Evolutionary conservation across 1,139 yeast species (phyloP), one percentile per base, ranked within the genome.

Genomic region (Candida sp.): DNA sequence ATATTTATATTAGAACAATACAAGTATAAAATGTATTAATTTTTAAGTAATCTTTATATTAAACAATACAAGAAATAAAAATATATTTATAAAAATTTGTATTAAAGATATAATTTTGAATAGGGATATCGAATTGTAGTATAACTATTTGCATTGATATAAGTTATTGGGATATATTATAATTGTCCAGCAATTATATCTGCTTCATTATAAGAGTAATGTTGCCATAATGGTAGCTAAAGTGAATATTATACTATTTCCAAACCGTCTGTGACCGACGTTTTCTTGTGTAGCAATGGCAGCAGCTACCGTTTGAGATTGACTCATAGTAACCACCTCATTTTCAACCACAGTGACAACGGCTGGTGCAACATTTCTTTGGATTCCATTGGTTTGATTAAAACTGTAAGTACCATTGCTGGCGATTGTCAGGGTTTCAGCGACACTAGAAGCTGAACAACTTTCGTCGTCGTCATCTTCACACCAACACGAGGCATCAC

Each of bases 171-270:
- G 6, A 32, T 11, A 12, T 7, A 7, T 35, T 43, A 46, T 41
- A 50, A 52, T 54, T 55, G 58, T 48, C 59, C 59, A 34, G 60
- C 58, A 54, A 55, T 52, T 49, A 49, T 43, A 48, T 25, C 42
- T 44, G 51, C 38, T 35, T 36, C 47, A 40, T 39, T 45, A 47
- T 35, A 49, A 35, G 21, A 49, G 39, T 33, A 50, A 45, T 27
- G 46, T 39, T 4, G 50, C 49, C 9, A 45, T 34, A 6, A 49
- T 15, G 19, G 39, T 33, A 33, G 33, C 23, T 21, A 40, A 12
- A 40, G 42, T 43, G 39, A 40, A 19, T 39, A 42, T 39, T 38
- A 39, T 19, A 25, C 43, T 39, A 15, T 36, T 33, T 27, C 36
- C 30, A 27, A 19, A 23, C 34, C 34, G 25, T 34, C 36, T 40